phyloP scores from a whole-genome alignment of 2,329 filamentous ascomycete species.

The Cladosporium cucumerinum region DNA sequence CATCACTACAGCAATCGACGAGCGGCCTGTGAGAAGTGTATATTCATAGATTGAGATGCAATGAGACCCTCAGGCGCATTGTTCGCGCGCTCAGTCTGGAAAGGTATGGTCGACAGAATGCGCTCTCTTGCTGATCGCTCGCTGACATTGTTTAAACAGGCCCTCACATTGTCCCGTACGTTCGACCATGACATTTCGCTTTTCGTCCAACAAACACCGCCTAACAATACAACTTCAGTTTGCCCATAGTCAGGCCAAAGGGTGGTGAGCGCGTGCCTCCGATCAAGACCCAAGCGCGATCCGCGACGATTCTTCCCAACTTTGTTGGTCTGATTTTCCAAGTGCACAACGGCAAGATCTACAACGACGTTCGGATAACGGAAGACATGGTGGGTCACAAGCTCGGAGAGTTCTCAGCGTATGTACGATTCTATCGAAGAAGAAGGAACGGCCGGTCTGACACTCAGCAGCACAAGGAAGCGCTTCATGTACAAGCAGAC shows the following conservation, averaged over 20 bases:
- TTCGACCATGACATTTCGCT: constrained; percentile 20
- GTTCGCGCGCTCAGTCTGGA: constrained; percentile 76
- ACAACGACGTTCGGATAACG: constrained; percentile 77
- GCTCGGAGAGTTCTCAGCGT: constrained; percentile 88
- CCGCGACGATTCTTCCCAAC: constrained; percentile 85
- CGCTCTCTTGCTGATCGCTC: neutral
- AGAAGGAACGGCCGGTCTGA: neutral
- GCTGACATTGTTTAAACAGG: constrained; percentile 43
- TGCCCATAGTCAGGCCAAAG: constrained; percentile 61
- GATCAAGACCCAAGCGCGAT: constrained; percentile 81
- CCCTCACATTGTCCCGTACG: constrained; percentile 69
- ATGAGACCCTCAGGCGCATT: constrained; percentile 33
- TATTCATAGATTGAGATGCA: constrained; percentile 17
- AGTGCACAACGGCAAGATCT: constrained; percentile 87
- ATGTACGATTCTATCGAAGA: constrained; percentile 33
- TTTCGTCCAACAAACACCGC: neutral
- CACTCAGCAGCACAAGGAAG: constrained; percentile 58
- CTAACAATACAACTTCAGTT: constrained; percentile 37
- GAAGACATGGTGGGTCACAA: constrained; percentile 97
- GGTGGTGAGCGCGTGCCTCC: constrained; percentile 63
- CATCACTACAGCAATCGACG: neutral
- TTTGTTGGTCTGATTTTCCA: constrained; percentile 89
- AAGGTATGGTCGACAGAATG: constrained; percentile 56
- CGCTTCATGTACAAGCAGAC: constrained; percentile 65
- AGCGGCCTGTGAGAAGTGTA: neutral